Evolutionary conservation across 495 filamentous ascomycete genomes (phyloP).

Genomic region (Neurospora hispaniola): DNA sequence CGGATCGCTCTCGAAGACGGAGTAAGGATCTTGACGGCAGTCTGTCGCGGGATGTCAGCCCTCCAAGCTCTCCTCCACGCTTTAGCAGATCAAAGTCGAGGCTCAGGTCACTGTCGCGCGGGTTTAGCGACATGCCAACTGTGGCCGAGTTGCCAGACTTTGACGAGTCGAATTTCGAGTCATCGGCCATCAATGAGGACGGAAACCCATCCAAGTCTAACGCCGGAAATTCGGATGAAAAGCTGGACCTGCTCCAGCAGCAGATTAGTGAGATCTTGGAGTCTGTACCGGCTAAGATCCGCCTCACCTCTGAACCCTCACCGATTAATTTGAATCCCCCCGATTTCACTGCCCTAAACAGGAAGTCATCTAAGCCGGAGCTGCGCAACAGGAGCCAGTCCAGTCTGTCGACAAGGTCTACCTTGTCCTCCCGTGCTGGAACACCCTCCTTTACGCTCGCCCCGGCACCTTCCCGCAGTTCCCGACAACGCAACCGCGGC

Average conservation of each 20-base stretch:
- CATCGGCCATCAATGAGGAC: conserved; percentile 15
- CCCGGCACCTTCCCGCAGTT: conserved; percentile 40
- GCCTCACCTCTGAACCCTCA: conserved; percentile 48
- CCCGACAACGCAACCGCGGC: conserved; percentile 31
- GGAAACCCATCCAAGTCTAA: conserved; percentile 24
- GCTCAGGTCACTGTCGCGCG: conserved; percentile 30
- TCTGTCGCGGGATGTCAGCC: conserved; percentile 27
- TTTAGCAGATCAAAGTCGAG: conserved; percentile 20
- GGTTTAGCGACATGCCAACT: conserved; percentile 32
- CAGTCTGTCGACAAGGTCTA: conserved; percentile 27
- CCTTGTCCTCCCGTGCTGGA: conserved; percentile 40
- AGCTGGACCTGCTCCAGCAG: conserved; percentile 58
- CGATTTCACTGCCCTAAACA: conserved; percentile 32
- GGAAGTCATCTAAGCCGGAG: conserved; percentile 25
- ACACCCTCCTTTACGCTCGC: conserved; percentile 62
- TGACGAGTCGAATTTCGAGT: background rate
- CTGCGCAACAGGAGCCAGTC: conserved; percentile 31
- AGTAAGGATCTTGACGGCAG: conserved; percentile 11
- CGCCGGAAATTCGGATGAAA: conserved; percentile 29
- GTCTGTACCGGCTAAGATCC: conserved; percentile 69
- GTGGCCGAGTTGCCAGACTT: conserved; percentile 25
- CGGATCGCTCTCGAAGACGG: conserved; percentile 26
- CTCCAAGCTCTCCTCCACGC: conserved; percentile 31
- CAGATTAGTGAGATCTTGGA: conserved; percentile 79
- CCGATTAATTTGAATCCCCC: conserved; percentile 37